phyloP scores from a whole-genome alignment of 495 filamentous ascomycete species.

The Xylaria nigripes region DNA sequence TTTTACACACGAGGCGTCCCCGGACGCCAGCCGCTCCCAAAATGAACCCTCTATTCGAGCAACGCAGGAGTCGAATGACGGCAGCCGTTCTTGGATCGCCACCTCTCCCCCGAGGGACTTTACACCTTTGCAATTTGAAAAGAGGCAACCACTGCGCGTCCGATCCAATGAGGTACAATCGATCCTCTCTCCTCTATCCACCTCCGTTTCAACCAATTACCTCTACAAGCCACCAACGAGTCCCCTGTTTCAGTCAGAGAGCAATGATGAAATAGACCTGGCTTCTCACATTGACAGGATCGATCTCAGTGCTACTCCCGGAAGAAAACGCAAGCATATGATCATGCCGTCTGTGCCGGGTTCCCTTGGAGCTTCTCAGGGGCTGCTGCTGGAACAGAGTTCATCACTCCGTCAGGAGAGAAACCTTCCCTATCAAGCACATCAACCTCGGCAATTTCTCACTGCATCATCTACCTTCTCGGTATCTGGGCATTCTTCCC shows the following conservation, averaged over 20 bases:
- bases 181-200: conserved; percentile 59
- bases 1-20: conserved; percentile 54
- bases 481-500: conserved; percentile 46
- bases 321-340: conserved; percentile 32
- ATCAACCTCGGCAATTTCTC: conserved; percentile 66
- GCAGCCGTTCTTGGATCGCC: conserved; percentile 28
- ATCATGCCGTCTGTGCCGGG: conserved; percentile 28
- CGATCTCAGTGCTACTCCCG: conserved; percentile 26
- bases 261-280: conserved; percentile 73
- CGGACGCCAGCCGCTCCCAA: conserved; percentile 2
- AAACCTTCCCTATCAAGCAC: conserved; percentile 56
- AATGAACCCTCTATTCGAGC: conserved; percentile 3
- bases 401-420: conserved; percentile 41
- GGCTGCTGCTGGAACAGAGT: conserved; percentile 29
- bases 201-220: conserved; percentile 67
- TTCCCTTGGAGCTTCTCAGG: conserved; percentile 16
- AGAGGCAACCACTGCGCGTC: conserved; percentile 19
- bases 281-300: conserved; percentile 40
- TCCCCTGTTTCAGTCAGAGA: conserved; percentile 83
- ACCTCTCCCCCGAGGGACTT: conserved; percentile 42
- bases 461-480: conserved; percentile 53
- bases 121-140: conserved; percentile 32
- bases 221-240: conserved; percentile 83
- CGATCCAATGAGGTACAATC: conserved; percentile 27
- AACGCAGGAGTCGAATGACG: conserved; percentile 9